A percentile compares a stretch with the other conserved stretches of the same genome.
These are phyloP conservation scores for Nakazawaea siamensis DNA, from an alignment of 805 yeast species.

Conservation along the genomic window DNA sequence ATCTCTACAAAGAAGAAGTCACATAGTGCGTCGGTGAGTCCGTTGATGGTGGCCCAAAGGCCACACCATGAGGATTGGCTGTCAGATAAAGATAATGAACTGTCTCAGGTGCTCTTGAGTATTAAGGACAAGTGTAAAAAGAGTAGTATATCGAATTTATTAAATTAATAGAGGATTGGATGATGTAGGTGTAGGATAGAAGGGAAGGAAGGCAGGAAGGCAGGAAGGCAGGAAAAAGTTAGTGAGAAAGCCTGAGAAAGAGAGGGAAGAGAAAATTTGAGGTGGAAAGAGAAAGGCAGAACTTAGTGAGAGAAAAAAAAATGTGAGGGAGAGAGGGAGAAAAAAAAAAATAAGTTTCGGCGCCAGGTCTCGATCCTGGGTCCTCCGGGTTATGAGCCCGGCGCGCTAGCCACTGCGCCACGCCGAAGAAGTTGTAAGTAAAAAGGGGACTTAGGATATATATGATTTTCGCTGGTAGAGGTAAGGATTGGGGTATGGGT, in stretches of 20 bases:
- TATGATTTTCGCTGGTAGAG: too few species aligned
- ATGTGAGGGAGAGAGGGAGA: too few species aligned
- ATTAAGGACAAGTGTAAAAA: conserved; percentile 3
- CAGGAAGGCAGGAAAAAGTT: too few species aligned
- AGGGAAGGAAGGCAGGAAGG: not conserved
- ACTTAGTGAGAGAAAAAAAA: too few species aligned
- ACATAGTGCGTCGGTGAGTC: not conserved
- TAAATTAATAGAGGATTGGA: conserved; percentile 1
- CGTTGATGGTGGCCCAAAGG: not conserved
- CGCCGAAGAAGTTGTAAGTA: too few species aligned
- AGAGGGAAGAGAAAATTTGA: not conserved
- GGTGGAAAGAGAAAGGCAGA: too few species aligned
- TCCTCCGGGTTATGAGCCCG: conserved; percentile 99
- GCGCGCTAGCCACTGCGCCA: conserved; percentile 99
- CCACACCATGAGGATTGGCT: too few species aligned
- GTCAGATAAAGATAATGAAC: conserved; percentile 5
- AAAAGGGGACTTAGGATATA: too few species aligned
- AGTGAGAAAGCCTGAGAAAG: not conserved
- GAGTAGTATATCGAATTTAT: conserved; percentile 2
- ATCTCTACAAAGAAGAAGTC: conserved; percentile 3
- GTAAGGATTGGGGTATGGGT: too few species aligned
- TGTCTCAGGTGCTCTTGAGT: conserved; percentile 4
- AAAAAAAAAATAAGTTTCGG: conserved; percentile 42
- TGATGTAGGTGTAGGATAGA: not conserved
- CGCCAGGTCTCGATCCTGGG: conserved; percentile 95